phyloP scores from a whole-genome alignment of 306 rosid species.

The Cicer bijugum region DNA sequence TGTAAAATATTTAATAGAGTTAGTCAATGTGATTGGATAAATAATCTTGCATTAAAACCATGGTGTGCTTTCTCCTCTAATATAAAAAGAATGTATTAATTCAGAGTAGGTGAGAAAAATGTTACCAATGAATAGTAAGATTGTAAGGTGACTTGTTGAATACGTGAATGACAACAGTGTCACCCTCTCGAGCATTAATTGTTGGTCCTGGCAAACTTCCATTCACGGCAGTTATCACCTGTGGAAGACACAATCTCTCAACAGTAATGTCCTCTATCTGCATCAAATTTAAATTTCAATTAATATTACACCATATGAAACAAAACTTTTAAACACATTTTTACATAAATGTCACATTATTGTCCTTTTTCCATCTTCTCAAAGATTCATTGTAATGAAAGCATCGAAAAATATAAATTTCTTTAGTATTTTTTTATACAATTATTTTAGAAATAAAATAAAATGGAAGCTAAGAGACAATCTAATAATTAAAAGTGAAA shows the following conservation, averaged over 20 bases:
- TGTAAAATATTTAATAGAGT: not conserved
- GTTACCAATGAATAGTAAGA: constrained; percentile 49
- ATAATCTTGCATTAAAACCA: not conserved
- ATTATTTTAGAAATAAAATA: not conserved
- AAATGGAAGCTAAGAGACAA: not conserved
- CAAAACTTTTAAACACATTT: no score
- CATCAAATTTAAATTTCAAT: no score
- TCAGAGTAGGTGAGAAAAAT: not conserved
- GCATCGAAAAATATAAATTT: not conserved
- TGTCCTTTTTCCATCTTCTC: not conserved
- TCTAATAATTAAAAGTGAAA: not conserved
- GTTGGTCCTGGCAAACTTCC: constrained; percentile 51
- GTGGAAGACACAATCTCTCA: constrained; percentile 40
- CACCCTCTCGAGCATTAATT: constrained; percentile 48
- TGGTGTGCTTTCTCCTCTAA: not conserved
- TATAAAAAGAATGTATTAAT: not conserved
- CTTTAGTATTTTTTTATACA: not conserved
- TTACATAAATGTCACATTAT: no score
- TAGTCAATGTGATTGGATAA: not conserved
- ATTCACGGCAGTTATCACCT: constrained; percentile 46
- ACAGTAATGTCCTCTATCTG: constrained; percentile 43
- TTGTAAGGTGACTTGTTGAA: constrained; percentile 48
- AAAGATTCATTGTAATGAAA: not conserved
- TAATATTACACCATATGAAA: no score
- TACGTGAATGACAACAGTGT: constrained; percentile 42